phyloP scores from a whole-genome alignment of 768 basidiomycete species.

The Termitomyces sp. region DNA sequence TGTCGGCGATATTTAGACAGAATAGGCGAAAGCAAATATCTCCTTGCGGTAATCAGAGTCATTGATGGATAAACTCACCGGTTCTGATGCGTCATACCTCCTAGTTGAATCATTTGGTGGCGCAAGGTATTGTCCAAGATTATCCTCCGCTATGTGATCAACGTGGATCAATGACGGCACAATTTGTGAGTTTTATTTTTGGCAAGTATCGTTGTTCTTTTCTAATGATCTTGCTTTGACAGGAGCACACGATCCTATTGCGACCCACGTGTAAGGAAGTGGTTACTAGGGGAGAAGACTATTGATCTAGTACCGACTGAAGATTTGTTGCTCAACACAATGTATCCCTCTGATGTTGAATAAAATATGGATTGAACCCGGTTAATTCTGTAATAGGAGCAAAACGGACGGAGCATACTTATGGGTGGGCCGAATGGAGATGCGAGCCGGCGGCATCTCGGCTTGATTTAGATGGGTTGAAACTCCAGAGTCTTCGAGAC shows the following conservation, averaged over 20 bases:
- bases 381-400: conserved; percentile 1
- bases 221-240: conserved; percentile 2
- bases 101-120: conserved; percentile 86
- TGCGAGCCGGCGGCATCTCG: conserved; percentile 3
- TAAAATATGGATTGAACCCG: neutral
- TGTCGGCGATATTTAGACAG: conserved; percentile 95
- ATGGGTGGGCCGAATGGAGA: neutral
- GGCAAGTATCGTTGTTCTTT: neutral
- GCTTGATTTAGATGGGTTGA: neutral
- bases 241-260: conserved; percentile 85
- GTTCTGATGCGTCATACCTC: neutral
- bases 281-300: conserved; percentile 81
- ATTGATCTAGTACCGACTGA: conserved; percentile 29
- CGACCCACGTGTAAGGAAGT: conserved; percentile 84
- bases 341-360: neutral
- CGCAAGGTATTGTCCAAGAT: conserved; percentile 81
- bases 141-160: conserved; percentile 92
- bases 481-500: neutral
- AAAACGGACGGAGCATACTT: conserved; percentile 3
- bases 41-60: conserved; percentile 67
- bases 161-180: conserved; percentile 87
- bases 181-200: conserved; percentile 56
- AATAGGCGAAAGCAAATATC: conserved; percentile 86
- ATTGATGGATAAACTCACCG: neutral
- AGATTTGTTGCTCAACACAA: neutral